phyloP scores from a whole-genome alignment of 805 yeast species.

The Monosporozyma servazzii region DNA sequence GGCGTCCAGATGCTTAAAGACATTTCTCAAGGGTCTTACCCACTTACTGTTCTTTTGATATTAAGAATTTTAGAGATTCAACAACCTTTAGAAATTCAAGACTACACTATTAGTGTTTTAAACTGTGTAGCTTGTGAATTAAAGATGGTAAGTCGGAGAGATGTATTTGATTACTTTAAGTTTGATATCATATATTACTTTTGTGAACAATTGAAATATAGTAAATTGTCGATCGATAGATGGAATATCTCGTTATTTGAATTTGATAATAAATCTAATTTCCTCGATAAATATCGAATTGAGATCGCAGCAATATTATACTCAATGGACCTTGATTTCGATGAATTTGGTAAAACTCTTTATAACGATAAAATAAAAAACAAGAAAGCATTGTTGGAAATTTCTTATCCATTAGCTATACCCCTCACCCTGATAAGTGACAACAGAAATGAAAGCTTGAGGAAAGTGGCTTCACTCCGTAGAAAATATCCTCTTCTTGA shows the following conservation, averaged over 20 bases:
- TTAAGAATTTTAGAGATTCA: conserved; percentile 10
- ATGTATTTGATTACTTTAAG: conserved; percentile 19
- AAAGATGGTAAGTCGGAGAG: conserved; percentile 1
- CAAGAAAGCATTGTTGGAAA: neutral
- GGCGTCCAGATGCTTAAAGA: conserved; percentile 14
- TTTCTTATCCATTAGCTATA: neutral
- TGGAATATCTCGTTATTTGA: conserved; percentile 20
- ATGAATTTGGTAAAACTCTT: neutral
- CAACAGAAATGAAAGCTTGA: neutral
- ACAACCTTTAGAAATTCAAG: conserved; percentile 10
- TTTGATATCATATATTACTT: conserved; percentile 17
- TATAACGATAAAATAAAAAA: neutral
- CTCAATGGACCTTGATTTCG: neutral
- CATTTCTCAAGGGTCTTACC: conserved; percentile 17
- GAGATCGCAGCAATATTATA: conserved; percentile 7
- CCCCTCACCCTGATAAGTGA: neutral
- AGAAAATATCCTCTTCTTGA: neutral
- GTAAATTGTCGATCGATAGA: neutral
- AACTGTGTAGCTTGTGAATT: conserved; percentile 4
- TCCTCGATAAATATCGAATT: conserved; percentile 8
- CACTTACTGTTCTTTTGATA: conserved; percentile 12
- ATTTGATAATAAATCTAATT: conserved; percentile 8
- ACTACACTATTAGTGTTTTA: conserved; percentile 13
- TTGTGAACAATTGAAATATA: conserved; percentile 6
- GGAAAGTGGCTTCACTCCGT: neutral